Evolutionary conservation across 805 yeast genomes (phyloP).

Genomic region (Spathaspora sp.): DNA sequence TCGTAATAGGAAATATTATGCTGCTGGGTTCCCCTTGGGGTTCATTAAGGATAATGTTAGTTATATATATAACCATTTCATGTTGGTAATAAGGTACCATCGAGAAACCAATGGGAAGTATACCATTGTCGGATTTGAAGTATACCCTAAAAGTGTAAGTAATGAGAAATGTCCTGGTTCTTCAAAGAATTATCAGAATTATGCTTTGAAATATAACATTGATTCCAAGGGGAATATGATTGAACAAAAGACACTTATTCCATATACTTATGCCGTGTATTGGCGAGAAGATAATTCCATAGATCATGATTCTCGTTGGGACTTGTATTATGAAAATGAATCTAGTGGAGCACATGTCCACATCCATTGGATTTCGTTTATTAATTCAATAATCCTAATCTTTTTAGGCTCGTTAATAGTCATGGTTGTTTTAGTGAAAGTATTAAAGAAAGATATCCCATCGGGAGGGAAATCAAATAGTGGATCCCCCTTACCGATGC

Average conservation of each 20-base stretch:
- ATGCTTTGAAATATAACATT: slow-evolving; percentile 45
- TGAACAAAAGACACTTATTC: slow-evolving; percentile 44
- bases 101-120: slow-evolving; percentile 35
- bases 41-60: slow-evolving; percentile 53
- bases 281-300: slow-evolving; percentile 79
- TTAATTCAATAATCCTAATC: slow-evolving; percentile 67
- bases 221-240: slow-evolving; percentile 17
- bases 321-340: slow-evolving; percentile 59
- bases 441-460: slow-evolving; percentile 31
- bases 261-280: slow-evolving; percentile 80
- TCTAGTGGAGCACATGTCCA: slow-evolving; percentile 38
- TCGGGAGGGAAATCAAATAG: background rate
- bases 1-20: slow-evolving; percentile 64
- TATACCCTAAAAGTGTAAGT: slow-evolving; percentile 77
- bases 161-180: slow-evolving; percentile 74
- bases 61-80: slow-evolving; percentile 74
- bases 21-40: slow-evolving; percentile 86
- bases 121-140: slow-evolving; percentile 84
- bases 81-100: slow-evolving; percentile 75
- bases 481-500: slow-evolving; percentile 5
- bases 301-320: slow-evolving; percentile 71
- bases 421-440: slow-evolving; percentile 57
- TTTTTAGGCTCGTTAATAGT: slow-evolving; percentile 60
- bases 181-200: slow-evolving; percentile 54
- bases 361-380: slow-evolving; percentile 75